phyloP scores from a whole-genome alignment of 148 eudicot genomes.

The Nyssa sinensis region DNA sequence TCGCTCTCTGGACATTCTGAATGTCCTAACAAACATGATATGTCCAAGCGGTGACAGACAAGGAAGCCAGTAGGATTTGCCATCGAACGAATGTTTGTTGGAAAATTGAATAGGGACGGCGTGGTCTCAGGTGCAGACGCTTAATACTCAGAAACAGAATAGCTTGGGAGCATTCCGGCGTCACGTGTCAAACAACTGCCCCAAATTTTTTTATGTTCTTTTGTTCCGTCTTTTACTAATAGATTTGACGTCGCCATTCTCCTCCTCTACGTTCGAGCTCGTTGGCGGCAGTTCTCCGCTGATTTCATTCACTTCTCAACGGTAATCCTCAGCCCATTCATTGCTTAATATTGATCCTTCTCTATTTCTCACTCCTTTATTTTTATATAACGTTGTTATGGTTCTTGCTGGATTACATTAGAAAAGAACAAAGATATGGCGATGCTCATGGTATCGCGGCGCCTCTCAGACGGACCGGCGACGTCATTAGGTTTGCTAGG shows the following conservation, averaged over 20 bases:
- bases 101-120: no score
- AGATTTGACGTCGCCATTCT: not conserved
- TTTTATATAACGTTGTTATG: not conserved
- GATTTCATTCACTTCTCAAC: not conserved
- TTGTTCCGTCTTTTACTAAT: no score
- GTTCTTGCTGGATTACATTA: not conserved
- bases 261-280: not conserved
- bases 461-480: constrained; percentile 39
- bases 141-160: no score
- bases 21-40: no score
- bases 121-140: no score
- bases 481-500: constrained; percentile 21
- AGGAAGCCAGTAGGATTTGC: no score
- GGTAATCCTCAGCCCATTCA: not conserved
- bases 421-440: constrained; percentile 40
- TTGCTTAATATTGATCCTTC: not conserved
- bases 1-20: no score
- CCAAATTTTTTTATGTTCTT: no score
- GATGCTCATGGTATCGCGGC: constrained; percentile 44
- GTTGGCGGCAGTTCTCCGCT: not conserved
- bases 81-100: no score
- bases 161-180: no score
- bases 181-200: no score
- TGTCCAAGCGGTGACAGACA: no score
- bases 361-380: not conserved